These are phyloP conservation scores for Corynascus novoguineensis DNA, from an alignment of 495 filamentous ascomycete genomes.

Conservation along the genomic window DNA sequence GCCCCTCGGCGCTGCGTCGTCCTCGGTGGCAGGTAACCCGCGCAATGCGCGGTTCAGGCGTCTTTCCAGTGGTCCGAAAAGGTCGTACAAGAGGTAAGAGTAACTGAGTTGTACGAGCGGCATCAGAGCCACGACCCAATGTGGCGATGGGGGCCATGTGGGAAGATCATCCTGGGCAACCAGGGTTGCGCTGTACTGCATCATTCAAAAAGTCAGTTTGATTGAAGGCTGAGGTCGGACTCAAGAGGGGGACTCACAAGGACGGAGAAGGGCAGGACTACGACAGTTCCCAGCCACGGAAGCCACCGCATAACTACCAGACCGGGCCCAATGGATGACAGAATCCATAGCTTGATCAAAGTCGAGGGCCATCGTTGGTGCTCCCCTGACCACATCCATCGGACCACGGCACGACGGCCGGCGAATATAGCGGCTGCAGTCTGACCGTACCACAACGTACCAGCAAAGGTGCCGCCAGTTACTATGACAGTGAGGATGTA, in stretches of 20 bases:
- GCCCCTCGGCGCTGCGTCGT: constrained; percentile 3
- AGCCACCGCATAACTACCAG: constrained; percentile 34
- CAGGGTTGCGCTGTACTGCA: constrained; percentile 23
- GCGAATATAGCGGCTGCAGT: constrained; percentile 34
- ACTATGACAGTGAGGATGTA: constrained; percentile 53
- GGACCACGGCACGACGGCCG: constrained; percentile 25
- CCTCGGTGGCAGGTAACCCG: constrained; percentile 21
- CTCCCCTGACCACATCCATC: constrained; percentile 20
- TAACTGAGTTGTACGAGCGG: constrained; percentile 66
- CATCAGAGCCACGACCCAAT: constrained; percentile 62
- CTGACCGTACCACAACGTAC: constrained; percentile 36
- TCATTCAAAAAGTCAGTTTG: neutral
- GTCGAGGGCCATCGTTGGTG: neutral
- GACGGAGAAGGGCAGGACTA: constrained; percentile 32
- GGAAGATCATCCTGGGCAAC: constrained; percentile 24
- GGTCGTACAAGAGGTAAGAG: constrained; percentile 55
- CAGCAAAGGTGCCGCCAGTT: constrained; percentile 46
- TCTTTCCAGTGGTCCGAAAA: constrained; percentile 58
- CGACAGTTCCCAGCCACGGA: constrained; percentile 25
- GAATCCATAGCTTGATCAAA: constrained; percentile 14
- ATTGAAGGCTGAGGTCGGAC: too few relatives aligned
- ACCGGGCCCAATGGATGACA: constrained; percentile 37
- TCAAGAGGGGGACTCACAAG: constrained; percentile 24
- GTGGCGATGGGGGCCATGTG: constrained; percentile 67
- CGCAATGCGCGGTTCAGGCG: constrained; percentile 47